Evolutionary conservation across 805 yeast species (phyloP).

Genomic region (Yarrowia phangngaensis): DNA sequence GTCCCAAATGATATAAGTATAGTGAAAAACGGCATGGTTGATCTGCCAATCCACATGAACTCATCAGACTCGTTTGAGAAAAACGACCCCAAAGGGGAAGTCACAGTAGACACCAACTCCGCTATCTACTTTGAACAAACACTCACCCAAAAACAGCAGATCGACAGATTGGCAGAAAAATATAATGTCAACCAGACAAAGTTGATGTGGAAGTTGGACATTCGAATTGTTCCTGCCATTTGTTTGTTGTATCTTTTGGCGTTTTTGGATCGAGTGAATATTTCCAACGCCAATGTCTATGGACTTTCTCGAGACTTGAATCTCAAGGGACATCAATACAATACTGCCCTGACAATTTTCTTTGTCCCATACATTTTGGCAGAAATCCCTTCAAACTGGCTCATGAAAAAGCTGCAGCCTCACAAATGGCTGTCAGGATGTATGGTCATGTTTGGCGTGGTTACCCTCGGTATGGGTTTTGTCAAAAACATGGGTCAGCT

Average conservation of each 20-base stretch:
- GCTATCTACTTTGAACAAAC: no score
- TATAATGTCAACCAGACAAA: slow-evolving; percentile 51
- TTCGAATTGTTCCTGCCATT: slow-evolving; percentile 72
- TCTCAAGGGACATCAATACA: slow-evolving; percentile 57
- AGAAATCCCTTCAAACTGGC: slow-evolving; percentile 62
- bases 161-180: slow-evolving; percentile 43
- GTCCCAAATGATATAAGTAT: no score
- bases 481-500: slow-evolving; percentile 56
- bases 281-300: slow-evolving; percentile 73
- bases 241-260: slow-evolving; percentile 70
- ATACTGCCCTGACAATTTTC: slow-evolving; percentile 62
- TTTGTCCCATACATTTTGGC: slow-evolving; percentile 65
- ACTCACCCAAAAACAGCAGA: no score
- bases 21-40: no score
- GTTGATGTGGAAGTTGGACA: slow-evolving; percentile 61
- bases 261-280: slow-evolving; percentile 76
- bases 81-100: no score
- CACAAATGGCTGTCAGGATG: slow-evolving; percentile 60
- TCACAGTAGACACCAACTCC: no score
- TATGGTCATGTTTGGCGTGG: slow-evolving; percentile 59
- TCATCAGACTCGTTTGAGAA: no score
- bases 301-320: slow-evolving; percentile 57
- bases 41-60: no score
- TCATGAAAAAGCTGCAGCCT: slow-evolving; percentile 57
- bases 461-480: slow-evolving; percentile 64